phyloP scores from a whole-genome alignment of 1,139 yeast genomes.

The Taphrina wiesneri region DNA sequence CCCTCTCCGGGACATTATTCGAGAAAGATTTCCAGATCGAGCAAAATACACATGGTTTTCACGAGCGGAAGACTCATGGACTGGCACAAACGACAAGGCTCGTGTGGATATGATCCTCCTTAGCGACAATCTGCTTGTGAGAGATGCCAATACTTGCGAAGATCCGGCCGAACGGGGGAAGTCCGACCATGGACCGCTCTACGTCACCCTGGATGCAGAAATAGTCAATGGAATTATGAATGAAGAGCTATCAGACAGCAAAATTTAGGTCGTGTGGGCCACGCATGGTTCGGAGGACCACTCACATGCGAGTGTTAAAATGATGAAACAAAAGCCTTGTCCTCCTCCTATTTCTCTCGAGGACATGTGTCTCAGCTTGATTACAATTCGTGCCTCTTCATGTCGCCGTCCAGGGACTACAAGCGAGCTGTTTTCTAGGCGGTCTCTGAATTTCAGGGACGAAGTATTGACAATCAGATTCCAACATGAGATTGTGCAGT shows the following conservation, averaged over 20 bases:
- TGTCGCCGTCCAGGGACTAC: too few relatives aligned
- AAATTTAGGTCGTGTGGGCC: background rate
- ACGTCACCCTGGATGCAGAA: background rate
- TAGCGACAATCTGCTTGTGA: background rate
- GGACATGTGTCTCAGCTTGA: background rate
- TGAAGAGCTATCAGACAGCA: background rate
- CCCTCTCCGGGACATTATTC: constrained; percentile 8
- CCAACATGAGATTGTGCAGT: background rate
- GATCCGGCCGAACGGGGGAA: constrained; percentile 3
- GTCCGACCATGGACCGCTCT: constrained; percentile 28
- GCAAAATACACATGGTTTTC: constrained; percentile 31
- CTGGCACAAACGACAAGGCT: constrained; percentile 19
- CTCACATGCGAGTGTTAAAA: background rate
- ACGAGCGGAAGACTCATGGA: constrained; percentile 20
- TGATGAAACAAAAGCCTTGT: background rate
- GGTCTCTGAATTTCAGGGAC: too few relatives aligned
- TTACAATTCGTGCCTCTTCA: too few relatives aligned
- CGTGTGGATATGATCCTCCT: constrained; percentile 24
- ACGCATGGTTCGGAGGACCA: background rate
- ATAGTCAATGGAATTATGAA: too few relatives aligned
- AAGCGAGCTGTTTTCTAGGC: too few relatives aligned
- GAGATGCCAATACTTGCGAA: constrained; percentile 9
- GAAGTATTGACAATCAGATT: too few relatives aligned
- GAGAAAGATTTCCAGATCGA: constrained; percentile 10
- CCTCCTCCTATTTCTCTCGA: background rate